Conservation (phyloP, 2,329 filamentous ascomycete species). For the Calonectria pseudoreteaudii region DNA sequence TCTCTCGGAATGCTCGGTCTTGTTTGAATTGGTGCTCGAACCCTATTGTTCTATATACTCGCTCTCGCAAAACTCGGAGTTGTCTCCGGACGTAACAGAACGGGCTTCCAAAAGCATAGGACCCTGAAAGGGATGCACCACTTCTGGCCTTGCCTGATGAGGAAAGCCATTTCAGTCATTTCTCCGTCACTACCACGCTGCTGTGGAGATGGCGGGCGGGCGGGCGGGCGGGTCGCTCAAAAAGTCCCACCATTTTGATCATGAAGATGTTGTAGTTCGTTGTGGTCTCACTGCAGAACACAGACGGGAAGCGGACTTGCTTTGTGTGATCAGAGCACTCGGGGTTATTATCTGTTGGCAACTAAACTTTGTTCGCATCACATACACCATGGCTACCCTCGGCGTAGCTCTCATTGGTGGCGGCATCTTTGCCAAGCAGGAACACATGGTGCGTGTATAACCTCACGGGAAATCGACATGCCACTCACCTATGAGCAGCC, state of each 20-base stretch:
- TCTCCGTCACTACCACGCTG: background rate
- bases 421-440: conserved; percentile 71
- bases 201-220: background rate
- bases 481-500: conserved; percentile 51
- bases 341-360: background rate
- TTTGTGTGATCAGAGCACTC: background rate
- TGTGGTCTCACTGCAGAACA: background rate
- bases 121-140: background rate
- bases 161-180: background rate
- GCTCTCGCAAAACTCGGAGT: background rate
- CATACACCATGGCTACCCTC: conserved; percentile 49
- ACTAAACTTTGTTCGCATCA: background rate
- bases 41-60: conserved; percentile 7
- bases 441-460: conserved; percentile 61
- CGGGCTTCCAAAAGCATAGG: background rate
- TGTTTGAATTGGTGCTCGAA: background rate
- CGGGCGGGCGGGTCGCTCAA: background rate
- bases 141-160: background rate
- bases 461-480: background rate
- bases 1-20: background rate
- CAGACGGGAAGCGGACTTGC: background rate
- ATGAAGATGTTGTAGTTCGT: background rate
- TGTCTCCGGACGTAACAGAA: background rate
- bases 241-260: background rate
- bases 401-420: conserved; percentile 72